Conservation (phyloP, 306 rosid genomes). For the Datisca glomerata region DNA sequence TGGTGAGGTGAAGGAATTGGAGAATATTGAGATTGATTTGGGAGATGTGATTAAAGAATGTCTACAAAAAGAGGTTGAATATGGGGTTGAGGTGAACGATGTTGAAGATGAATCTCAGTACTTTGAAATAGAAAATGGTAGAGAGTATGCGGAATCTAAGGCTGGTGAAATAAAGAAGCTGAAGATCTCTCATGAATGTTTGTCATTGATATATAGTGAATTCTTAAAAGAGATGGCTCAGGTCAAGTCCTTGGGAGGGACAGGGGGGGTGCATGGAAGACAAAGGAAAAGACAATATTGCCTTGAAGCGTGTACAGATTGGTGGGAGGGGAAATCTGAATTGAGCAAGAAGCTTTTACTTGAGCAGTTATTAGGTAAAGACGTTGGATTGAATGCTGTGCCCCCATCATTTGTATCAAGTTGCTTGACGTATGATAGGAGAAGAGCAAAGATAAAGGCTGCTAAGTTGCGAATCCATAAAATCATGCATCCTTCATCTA, state of each 20-base stretch:
- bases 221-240: constrained; percentile 19
- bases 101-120: constrained; percentile 23
- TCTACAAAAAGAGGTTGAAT: constrained; percentile 20
- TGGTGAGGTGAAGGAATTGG: constrained; percentile 20
- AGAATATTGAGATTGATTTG: constrained; percentile 30
- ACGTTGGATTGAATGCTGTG: constrained; percentile 52
- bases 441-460: constrained; percentile 50
- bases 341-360: constrained; percentile 57
- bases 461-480: constrained; percentile 49
- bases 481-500: constrained; percentile 34
- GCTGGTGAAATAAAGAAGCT: constrained; percentile 13
- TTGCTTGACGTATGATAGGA: constrained; percentile 28
- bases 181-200: constrained; percentile 51
- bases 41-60: constrained; percentile 37
- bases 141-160: not conserved
- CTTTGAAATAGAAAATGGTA: constrained; percentile 14
- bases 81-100: constrained; percentile 12
- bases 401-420: constrained; percentile 60
- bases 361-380: constrained; percentile 42
- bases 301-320: constrained; percentile 29
- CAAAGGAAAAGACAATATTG: constrained; percentile 12
- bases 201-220: constrained; percentile 36
- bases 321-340: constrained; percentile 84
- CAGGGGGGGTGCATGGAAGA: constrained; percentile 15
- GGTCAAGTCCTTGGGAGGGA: constrained; percentile 16